These are phyloP conservation scores for Uronychia setigera DNA, from an alignment of 73 alveolate species.

Conservation along the genomic window DNA sequence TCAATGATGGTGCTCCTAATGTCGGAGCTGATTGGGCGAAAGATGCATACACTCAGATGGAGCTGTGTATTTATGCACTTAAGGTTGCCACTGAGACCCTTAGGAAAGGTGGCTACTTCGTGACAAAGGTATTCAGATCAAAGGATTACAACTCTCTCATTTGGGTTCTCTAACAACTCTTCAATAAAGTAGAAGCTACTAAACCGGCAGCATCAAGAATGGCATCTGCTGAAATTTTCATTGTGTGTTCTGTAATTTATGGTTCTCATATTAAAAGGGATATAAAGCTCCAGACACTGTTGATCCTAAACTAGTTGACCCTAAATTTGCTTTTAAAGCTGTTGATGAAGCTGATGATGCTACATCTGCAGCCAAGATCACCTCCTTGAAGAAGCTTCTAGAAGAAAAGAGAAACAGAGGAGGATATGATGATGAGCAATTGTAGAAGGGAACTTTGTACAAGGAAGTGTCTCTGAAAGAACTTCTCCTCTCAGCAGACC, in stretches of 20 bases:
- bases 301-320: constrained; percentile 98
- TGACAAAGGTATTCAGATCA: constrained; percentile 98
- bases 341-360: constrained; percentile 87
- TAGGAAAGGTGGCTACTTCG: constrained; percentile 96
- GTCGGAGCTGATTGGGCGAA: constrained; percentile 99
- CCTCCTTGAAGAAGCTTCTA: constrained; percentile 84
- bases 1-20: constrained; percentile 99
- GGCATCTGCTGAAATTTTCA: constrained; percentile 97
- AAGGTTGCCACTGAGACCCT: constrained; percentile 94
- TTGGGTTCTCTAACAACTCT: constrained; percentile 95
- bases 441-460: constrained; percentile 67
- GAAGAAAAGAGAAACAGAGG: constrained; percentile 89
- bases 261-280: constrained; percentile 34
- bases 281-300: constrained; percentile 94
- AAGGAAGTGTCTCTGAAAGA: constrained; percentile 83
- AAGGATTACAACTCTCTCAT: constrained; percentile 96
- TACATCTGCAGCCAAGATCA: constrained; percentile 75
- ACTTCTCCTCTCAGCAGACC: constrained; percentile 89
- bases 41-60: constrained; percentile 98
- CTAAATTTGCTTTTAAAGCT: constrained; percentile 92
- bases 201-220: constrained; percentile 98
- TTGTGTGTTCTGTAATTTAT: constrained; percentile 76
- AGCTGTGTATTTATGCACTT: constrained; percentile 89
- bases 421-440: constrained; percentile 88
- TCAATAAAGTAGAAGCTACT: constrained; percentile 95